These are phyloP conservation scores for Fragaria ananassa DNA, from an alignment of 306 rosid species.

Conservation along the genomic window DNA sequence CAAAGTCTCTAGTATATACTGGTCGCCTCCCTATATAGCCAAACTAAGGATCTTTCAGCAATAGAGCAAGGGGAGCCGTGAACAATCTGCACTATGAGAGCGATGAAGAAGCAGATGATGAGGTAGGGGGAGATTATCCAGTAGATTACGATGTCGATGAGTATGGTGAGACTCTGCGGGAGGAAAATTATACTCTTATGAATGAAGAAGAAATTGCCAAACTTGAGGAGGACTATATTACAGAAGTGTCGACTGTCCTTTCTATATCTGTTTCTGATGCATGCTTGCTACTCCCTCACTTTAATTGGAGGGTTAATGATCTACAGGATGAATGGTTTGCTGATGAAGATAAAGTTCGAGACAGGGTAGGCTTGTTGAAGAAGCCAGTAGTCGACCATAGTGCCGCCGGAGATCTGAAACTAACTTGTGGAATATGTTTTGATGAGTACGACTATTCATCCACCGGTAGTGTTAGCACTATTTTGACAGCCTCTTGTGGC, in stretches of 20 bases:
- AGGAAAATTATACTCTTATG: neutral
- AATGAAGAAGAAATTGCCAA: neutral
- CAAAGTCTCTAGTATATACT: no score
- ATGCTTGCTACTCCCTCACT: neutral
- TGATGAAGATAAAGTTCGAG: neutral
- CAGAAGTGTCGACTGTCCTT: neutral
- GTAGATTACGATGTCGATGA: neutral
- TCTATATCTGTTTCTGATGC: neutral
- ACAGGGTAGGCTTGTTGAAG: neutral
- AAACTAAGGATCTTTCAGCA: no score
- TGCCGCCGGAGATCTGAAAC: neutral
- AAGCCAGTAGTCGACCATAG: neutral
- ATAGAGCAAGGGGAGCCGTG: no score
- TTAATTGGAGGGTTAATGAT: neutral
- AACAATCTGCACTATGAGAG: neutral
- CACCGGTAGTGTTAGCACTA: neutral
- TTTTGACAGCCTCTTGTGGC: neutral
- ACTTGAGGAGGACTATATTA: neutral
- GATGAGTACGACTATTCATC: neutral
- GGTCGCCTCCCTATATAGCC: no score
- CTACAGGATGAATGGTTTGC: neutral
- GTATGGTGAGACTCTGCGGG: neutral
- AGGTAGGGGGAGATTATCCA: neutral
- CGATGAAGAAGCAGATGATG: neutral
- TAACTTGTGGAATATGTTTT: slow-evolving; percentile 5